Percentiles rank a stretch among this genome's conserved stretches.
phyloP scores from a whole-genome alignment of 2,329 filamentous ascomycete genomes.

The Ophiocordyceps camponoti-floridani region DNA sequence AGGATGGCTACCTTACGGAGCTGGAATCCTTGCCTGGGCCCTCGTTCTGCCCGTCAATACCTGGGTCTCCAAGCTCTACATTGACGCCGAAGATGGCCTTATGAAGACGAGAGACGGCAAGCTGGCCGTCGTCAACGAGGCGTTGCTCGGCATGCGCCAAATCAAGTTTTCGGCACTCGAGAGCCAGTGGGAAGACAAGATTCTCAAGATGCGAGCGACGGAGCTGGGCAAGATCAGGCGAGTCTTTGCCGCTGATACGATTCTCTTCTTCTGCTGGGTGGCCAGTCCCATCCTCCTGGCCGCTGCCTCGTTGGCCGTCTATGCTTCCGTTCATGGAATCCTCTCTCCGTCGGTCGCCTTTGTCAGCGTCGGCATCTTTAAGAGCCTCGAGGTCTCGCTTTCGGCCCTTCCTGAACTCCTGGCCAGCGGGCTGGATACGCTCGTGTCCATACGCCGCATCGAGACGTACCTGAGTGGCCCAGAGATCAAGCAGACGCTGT shows the following conservation, averaged over 20 bases:
- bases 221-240: slow-evolving; percentile 51
- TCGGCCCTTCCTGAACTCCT: slow-evolving; percentile 57
- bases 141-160: slow-evolving; percentile 61
- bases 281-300: slow-evolving; percentile 57
- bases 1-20: slow-evolving; percentile 50
- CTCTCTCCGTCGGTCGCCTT: slow-evolving; percentile 61
- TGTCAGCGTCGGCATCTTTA: slow-evolving; percentile 59
- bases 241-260: slow-evolving; percentile 45
- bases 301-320: slow-evolving; percentile 51
- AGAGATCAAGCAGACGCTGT: slow-evolving; percentile 39
- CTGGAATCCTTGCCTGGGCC: slow-evolving; percentile 46
- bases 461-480: slow-evolving; percentile 51
- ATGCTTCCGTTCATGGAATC: slow-evolving; percentile 42
- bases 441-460: slow-evolving; percentile 55
- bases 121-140: slow-evolving; percentile 58
- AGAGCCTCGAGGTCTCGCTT: slow-evolving; percentile 52
- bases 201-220: slow-evolving; percentile 40
- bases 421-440: slow-evolving; percentile 51
- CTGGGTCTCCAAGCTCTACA: slow-evolving; percentile 45
- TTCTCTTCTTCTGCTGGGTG: slow-evolving; percentile 51
- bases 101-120: slow-evolving; percentile 67
- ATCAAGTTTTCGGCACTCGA: slow-evolving; percentile 74
- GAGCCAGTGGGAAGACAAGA: slow-evolving; percentile 54
- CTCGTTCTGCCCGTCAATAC: slow-evolving; percentile 52
- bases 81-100: slow-evolving; percentile 44